Percentiles rank a stretch among this genome's conserved stretches.
phyloP scores from a whole-genome alignment of 179 eudicot species.

The Monotropa hypopitys region DNA sequence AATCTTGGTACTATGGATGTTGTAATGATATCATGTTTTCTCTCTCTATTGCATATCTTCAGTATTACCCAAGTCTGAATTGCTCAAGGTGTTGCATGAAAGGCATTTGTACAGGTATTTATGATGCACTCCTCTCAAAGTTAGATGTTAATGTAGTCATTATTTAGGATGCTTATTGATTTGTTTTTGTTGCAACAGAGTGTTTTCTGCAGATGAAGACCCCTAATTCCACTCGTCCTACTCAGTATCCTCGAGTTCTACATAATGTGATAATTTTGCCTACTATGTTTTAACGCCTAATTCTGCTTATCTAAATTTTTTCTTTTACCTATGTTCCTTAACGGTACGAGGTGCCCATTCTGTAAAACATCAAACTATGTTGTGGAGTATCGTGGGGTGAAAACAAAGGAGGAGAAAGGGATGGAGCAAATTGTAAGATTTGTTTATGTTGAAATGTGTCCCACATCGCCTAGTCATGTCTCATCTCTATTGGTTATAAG shows the following conservation, averaged over 20 bases:
- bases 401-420: slow-evolving; percentile 89
- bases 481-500: too few species aligned
- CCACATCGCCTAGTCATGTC: too few species aligned
- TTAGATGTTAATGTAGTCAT: background rate
- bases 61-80: slow-evolving; percentile 95
- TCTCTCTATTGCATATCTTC: slow-evolving; percentile 8
- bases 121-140: background rate
- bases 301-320: background rate
- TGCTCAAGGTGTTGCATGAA: slow-evolving; percentile 96
- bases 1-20: background rate
- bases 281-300: background rate
- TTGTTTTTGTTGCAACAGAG: slow-evolving; percentile 36
- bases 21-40: slow-evolving; percentile 4
- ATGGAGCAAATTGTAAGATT: slow-evolving; percentile 83
- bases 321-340: slow-evolving; percentile 21
- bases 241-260: slow-evolving; percentile 73
- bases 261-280: background rate
- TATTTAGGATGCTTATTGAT: slow-evolving; percentile 9
- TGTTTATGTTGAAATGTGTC: too few species aligned
- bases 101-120: slow-evolving; percentile 95
- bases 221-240: slow-evolving; percentile 86
- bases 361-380: slow-evolving; percentile 92
- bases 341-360: slow-evolving; percentile 75
- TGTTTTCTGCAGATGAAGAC: slow-evolving; percentile 99
- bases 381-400: slow-evolving; percentile 89